Evolutionary conservation across 352 stramenopile species (phyloP), one percentile per base, ranked within the genome.

Genomic region (Globisporangium spinosum): DNA sequence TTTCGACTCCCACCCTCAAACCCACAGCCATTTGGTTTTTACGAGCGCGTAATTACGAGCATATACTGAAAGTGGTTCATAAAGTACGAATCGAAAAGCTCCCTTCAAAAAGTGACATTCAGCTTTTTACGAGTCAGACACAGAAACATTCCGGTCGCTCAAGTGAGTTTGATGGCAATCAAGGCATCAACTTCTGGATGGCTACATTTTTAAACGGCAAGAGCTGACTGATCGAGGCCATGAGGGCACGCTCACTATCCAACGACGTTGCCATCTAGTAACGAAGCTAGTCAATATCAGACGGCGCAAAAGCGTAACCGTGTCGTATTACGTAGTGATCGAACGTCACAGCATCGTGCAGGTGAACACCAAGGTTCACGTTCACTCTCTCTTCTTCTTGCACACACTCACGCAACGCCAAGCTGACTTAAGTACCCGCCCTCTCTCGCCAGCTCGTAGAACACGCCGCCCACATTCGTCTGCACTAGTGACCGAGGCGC

Each of bases 401-500:
- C 23, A 35, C 1, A 7, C 5, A 20, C 23, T 25, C 43, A 60
- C 55, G 23, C 6, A 20, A 17, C 25, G 17, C 55, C 17, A 43
- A 76, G 55, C 43, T 67, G 66, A 8, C 22, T n/a, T 23, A 79
- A 53, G 43, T 64, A 73, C 6, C 71, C 75, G 23, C 70, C 65
- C 60, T 81, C 75, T 12, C 74, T 69, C 1, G 72, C 70, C n/a
- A 78, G 45, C n/a, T 69, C 35, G 20, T 70, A 58, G 56, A 78
- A 77, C 23, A 73, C 64, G 7, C 72, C 74, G 22, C 56, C 55
- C 0, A 69, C 29, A 4, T 54, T 13, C 20, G 62, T 25, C 13
- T 32, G 35, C 10, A 63, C 68, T 6, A 80, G 29, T 2, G 12
- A 67, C 2, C 70, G 63, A 1, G 92, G 92, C 8, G 81, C 80